Base-by-base conservation (phyloP, 768 basidiomycete species). In the Auricularia cornea region DNA sequence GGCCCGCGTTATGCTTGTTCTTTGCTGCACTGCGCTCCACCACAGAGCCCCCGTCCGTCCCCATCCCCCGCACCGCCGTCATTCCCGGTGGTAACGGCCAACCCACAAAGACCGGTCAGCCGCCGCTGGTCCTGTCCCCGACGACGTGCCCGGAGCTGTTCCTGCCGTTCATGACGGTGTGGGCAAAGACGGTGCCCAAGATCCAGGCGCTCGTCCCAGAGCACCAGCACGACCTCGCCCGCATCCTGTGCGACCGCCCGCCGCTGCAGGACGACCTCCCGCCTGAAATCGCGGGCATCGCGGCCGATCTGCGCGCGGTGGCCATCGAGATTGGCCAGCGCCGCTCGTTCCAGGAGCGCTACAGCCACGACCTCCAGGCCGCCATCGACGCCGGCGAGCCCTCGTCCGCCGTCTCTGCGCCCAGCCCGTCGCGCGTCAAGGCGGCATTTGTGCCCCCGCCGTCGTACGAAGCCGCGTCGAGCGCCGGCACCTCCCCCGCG, bases 271-370 rank as follows among this genome's bases (percentile, higher is more conserved):
- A 75, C 0, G 82, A 84, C 0, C 31, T 73, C 3, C 72, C 80
- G 29, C 72, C 75, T 1, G 68, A 74, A 0, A 70, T 92, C 11
- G 74, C 78, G 2, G 84, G 87, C 0, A 84, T 92, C 56, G 83
- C 92, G 1, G 89, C 89, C 0, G 90, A 93, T 71, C 73, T 94
- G n/a, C 82, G 90, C 20, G 88, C 89, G 0, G 88, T 94, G 0
- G 89, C 90, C 0, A 91, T 94, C 59, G 92, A 94, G 69, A 92
- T 94, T 66, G 88, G 88, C 62, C 90, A 92, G 73, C 75, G 92
- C 3, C 77, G 92, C 26, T 86, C 88, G 0, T 94, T 94, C 74
- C 92, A 94, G 72, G 85, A 90, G 66, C 78, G 89, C 10, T 94
- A 89, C 68, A 85, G 84, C 0, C 68, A 73, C 1, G 92, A 90